Conservation (phyloP, 2,329 filamentous ascomycete species). For the Venturia effusa region DNA sequence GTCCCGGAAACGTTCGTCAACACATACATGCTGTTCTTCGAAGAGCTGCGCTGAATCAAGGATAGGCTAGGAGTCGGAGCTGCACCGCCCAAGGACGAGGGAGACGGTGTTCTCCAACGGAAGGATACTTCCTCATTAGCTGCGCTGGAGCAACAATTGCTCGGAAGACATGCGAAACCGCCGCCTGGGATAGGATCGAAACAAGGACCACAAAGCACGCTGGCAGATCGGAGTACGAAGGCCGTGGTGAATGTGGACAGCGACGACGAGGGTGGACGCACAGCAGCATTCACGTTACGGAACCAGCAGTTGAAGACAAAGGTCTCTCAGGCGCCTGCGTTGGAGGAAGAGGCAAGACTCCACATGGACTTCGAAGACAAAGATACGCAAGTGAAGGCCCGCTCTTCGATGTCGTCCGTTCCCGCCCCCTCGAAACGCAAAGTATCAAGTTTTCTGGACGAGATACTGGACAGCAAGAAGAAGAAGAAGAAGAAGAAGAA, state of each 20-base stretch:
- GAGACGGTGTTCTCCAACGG: conserved; percentile 14
- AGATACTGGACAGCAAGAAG: conserved; percentile 37
- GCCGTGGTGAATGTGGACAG: conserved; percentile 1
- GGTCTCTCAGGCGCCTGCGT: background rate
- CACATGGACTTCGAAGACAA: background rate
- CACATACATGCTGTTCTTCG: background rate
- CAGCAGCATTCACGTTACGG: conserved; percentile 15
- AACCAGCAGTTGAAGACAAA: conserved; percentile 1
- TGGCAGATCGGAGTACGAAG: conserved; percentile 20
- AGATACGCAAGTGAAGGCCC: conserved; percentile 12
- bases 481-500: conserved; percentile 39
- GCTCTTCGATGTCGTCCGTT: background rate
- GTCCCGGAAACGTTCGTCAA: conserved; percentile 42
- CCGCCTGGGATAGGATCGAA: background rate
- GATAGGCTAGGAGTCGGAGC: conserved; percentile 29
- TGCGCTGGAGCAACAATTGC: conserved; percentile 28
- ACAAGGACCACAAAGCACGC: background rate
- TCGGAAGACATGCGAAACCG: conserved; percentile 24
- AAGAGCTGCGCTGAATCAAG: background rate
- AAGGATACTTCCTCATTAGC: conserved; percentile 17
- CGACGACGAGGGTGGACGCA: conserved; percentile 13
- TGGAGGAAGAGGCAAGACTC: background rate
- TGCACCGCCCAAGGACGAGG: conserved; percentile 18
- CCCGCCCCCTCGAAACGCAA: conserved; percentile 11
- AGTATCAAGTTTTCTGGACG: conserved; percentile 42